Conservation (phyloP, 2,329 filamentous ascomycete genomes). For the Alternaria viburni region DNA sequence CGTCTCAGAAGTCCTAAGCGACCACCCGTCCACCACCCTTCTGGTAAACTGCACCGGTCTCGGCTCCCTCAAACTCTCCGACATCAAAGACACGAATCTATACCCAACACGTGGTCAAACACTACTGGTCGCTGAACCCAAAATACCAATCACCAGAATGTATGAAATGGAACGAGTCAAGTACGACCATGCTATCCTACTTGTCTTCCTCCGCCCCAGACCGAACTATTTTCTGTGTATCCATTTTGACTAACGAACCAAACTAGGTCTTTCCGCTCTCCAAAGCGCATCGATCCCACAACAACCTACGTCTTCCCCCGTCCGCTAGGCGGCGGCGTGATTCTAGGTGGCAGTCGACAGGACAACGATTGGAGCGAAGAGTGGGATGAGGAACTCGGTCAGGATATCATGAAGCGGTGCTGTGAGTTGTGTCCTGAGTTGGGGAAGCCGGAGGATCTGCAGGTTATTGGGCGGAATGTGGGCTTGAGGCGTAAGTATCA, state of each 20-base stretch:
- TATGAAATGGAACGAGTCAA: slow-evolving; percentile 26
- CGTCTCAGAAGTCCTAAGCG: slow-evolving; percentile 68
- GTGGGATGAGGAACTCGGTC: slow-evolving; percentile 76
- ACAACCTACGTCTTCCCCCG: slow-evolving; percentile 56
- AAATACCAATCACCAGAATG: slow-evolving; percentile 49
- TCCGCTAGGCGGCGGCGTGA: slow-evolving; percentile 73
- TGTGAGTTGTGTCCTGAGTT: slow-evolving; percentile 71
- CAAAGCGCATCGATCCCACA: slow-evolving; percentile 50
- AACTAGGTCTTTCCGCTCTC: slow-evolving; percentile 48
- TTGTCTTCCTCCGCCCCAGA: background rate
- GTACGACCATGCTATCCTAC: slow-evolving; percentile 1
- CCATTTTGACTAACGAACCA: background rate
- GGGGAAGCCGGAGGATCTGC: slow-evolving; percentile 71
- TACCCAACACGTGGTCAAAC: slow-evolving; percentile 81
- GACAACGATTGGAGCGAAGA: slow-evolving; percentile 80
- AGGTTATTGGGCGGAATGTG: slow-evolving; percentile 80
- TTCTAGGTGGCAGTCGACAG: slow-evolving; percentile 84
- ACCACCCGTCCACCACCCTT: slow-evolving; percentile 70
- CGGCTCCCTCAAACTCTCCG: slow-evolving; percentile 76
- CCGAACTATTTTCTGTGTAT: background rate
- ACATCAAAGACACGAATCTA: slow-evolving; percentile 76
- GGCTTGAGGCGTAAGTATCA: slow-evolving; percentile 67
- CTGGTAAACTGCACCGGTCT: slow-evolving; percentile 88
- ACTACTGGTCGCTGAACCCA: slow-evolving; percentile 69
- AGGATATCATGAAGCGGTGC: slow-evolving; percentile 81